Base-by-base conservation (phyloP, 2,329 filamentous ascomycete species). In the Alternaria sp. region DNA sequence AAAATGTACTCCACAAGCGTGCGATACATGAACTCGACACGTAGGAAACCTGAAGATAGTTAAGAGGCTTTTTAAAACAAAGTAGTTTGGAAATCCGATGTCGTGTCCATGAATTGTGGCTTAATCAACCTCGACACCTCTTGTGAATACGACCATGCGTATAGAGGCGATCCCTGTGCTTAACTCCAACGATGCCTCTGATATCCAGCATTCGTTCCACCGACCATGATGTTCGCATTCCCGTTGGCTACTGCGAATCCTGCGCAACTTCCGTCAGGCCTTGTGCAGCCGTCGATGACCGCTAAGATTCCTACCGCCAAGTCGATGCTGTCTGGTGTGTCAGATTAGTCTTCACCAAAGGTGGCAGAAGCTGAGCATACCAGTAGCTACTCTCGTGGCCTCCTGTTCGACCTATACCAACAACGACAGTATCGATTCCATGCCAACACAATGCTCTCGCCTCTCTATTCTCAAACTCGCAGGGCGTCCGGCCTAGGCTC, bases 231-330 rank as follows among this genome's bases (percentile, higher is more conserved):
- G 14, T 62, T 53, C 1, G 41, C 56, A 24, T 62, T 62, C 3
- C 56, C 51, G 28, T 59, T 49, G 18, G 51, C 56, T 47, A 51
- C 46, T 18, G 51, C 41, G n/a, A 59, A 59, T 11, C 56, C 59
- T n/a, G 59, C 51, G 32, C 41, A 46, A 18, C 46, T 51, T 38
- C 47, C 26, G 12, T 59, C 52, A 18, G 41, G 43, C 9, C 57
- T 39, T 8, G 57, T 63, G 26, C 60, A 63, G 7, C 48, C 34
- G 16, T 66, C 49, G 12, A 66, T 59, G 38, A 57, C 26, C 18
- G 57, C 55, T 5, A 66, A 53, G 7, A 64, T 20, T 20, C 54
- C 61, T 14, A 39, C 24, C 14, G 63, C 48, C 28, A 64, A 36
- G 54, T 66, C 57, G 0, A 44, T 30, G 30, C 58, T 63, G 24